These are phyloP conservation scores for Coemansia sp. DNA, from an alignment of 192 early-diverging fungal species.

Conservation along the genomic window DNA sequence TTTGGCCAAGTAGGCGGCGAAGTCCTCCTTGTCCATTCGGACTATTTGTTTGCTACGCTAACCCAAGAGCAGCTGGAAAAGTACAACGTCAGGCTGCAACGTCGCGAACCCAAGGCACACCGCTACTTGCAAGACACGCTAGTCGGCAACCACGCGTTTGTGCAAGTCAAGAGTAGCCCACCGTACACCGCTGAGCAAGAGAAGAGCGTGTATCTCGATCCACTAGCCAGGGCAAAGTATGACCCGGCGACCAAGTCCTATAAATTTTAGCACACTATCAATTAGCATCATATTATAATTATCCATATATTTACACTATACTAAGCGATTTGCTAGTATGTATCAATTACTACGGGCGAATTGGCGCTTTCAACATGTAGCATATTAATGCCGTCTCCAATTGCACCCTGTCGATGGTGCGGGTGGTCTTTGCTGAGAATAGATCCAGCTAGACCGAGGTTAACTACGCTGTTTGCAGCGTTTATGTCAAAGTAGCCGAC, in stretches of 20 bases:
- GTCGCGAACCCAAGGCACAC: constrained; percentile 80
- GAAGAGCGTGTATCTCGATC: constrained; percentile 86
- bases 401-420: constrained; percentile 23
- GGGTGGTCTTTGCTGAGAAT: constrained; percentile 8
- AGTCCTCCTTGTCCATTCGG: constrained; percentile 29
- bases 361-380: constrained; percentile 23
- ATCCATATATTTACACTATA: constrained; percentile 60
- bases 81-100: constrained; percentile 71
- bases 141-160: constrained; percentile 78
- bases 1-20: constrained; percentile 90
- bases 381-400: constrained; percentile 18
- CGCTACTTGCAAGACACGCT: constrained; percentile 90
- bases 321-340: not conserved
- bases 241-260: constrained; percentile 69
- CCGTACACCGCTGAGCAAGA: constrained; percentile 87
- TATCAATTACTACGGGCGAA: constrained; percentile 26
- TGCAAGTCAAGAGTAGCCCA: constrained; percentile 84
- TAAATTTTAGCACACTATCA: constrained; percentile 56
- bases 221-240: constrained; percentile 80
- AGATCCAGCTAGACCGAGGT: constrained; percentile 15
- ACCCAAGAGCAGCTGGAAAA: constrained; percentile 69
- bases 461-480: constrained; percentile 27
- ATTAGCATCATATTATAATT: constrained; percentile 32
- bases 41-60: constrained; percentile 64
- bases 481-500: constrained; percentile 31